Base-by-base conservation (phyloP, 2,329 filamentous ascomycete species). In the Sclerotinia minor region DNA sequence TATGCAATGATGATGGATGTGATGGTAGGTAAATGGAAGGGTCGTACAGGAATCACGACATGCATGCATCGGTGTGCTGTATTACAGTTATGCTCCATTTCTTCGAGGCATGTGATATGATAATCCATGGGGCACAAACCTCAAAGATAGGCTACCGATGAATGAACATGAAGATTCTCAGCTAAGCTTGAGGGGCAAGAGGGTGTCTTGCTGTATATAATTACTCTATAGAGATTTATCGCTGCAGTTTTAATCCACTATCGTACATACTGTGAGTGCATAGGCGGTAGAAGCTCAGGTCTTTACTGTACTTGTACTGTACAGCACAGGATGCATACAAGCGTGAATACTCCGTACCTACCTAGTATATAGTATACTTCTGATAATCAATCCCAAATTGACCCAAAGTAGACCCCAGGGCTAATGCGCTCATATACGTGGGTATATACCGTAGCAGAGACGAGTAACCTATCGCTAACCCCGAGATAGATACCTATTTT, bases 181-280 rank as follows among this genome's bases (percentile, higher is more conserved):
- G 15, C 50, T 55, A 38, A 52, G 41, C 26, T 65, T 49, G 63
- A 65, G 63, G 52, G 29, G 57, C 24, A 45, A 32, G 38, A 29
- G 24, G 24, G 53, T 26, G 58, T 49, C 17, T 19, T 5, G 26
- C 52, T n/a, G 19, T 59, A 47, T 13, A 35, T n/a, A 17, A 45
- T 55, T 57, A 24, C 32, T 54, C 29, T 24, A 26, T 26, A 21
- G 35, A 64, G 38, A 26, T 52, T 54, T 47, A 15, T n/a, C 38
- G 61, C 38, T 47, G 38, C 63, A 49, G 19, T 26, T 26, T 38
- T 24, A 41, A n/a, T 57, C 52, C 63, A 45, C 52, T 32, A n/a
- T 41, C 5, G 32, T 57, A 38, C 53, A 57, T 32, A 11, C 24
- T 6, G 32, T 6, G 4, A 6, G 7, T 32, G 7, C n/a, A 32